Evolutionary conservation across 192 early-diverging fungal species (phyloP).

Genomic region (Coemansia reversa): DNA sequence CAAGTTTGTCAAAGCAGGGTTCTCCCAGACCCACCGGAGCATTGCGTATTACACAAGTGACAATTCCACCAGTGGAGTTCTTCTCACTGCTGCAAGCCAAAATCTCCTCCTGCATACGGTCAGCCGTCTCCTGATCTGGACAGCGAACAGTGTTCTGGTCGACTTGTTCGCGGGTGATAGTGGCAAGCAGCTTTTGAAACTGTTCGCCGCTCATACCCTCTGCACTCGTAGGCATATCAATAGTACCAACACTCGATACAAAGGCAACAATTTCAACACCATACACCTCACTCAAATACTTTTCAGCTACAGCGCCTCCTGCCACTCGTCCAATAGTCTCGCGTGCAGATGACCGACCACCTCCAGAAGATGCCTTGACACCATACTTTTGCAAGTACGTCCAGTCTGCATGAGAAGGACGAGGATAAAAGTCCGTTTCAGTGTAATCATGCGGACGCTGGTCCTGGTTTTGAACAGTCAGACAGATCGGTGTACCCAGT

Average conservation of each 20-base stretch:
- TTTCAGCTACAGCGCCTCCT: constrained; percentile 97
- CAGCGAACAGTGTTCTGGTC: constrained; percentile 89
- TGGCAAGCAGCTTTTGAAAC: constrained; percentile 68
- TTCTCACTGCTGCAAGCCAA: constrained; percentile 71
- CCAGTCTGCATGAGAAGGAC: constrained; percentile 97
- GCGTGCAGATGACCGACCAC: constrained; percentile 89
- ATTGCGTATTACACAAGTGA: constrained; percentile 95
- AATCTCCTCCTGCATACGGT: constrained; percentile 85
- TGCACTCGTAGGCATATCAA: constrained; percentile 68
- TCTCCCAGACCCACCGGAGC: constrained; percentile 91
- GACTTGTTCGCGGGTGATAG: constrained; percentile 68
- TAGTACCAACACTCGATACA: constrained; percentile 82
- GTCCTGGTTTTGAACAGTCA: constrained; percentile 92
- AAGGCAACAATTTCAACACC: constrained; percentile 94
- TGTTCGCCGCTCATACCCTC: constrained; percentile 31
- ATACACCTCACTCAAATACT: constrained; percentile 77
- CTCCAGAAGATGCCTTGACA: constrained; percentile 91
- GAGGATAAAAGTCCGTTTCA: constrained; percentile 93
- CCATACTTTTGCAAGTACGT: constrained; percentile 96
- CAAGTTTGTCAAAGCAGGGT: constrained; percentile 97
- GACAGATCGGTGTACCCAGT: constrained; percentile 91
- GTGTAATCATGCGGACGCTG: constrained; percentile 95
- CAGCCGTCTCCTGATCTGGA: constrained; percentile 72
- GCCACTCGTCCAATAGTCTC: constrained; percentile 98
- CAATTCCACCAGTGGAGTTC: constrained; percentile 93